Evolutionary conservation across 495 filamentous ascomycete genomes (phyloP).

Genomic region (Durotheca rogersii): DNA sequence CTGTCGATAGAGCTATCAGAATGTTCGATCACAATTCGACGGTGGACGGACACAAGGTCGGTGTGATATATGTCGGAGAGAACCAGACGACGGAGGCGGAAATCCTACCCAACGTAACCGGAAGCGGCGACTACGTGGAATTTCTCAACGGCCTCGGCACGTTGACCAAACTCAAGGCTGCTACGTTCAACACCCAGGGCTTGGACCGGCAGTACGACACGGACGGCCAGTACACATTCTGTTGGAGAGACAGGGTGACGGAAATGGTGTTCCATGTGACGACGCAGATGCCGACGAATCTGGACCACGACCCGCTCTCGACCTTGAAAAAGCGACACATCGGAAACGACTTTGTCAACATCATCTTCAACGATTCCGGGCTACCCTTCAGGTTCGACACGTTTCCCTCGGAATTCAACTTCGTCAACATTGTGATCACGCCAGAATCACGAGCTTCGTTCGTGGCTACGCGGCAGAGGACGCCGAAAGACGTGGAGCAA

Average conservation of each 20-base stretch:
- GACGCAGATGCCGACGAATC: conserved; percentile 93
- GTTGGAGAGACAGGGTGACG: conserved; percentile 91
- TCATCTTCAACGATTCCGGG: conserved; percentile 95
- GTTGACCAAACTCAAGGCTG: conserved; percentile 72
- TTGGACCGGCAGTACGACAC: conserved; percentile 71
- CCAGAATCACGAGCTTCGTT: conserved; percentile 72
- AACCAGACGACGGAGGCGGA: conserved; percentile 77
- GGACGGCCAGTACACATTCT: conserved; percentile 84
- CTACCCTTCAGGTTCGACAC: conserved; percentile 84
- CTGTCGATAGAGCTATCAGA: conserved; percentile 70
- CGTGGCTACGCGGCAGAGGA: conserved; percentile 49
- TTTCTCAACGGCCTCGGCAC: conserved; percentile 81
- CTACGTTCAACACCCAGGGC: conserved; percentile 90
- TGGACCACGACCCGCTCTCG: conserved; percentile 70
- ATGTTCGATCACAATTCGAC: conserved; percentile 85
- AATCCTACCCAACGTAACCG: conserved; percentile 80
- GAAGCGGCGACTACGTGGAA: conserved; percentile 79
- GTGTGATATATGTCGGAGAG: conserved; percentile 86
- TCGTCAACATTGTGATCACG: conserved; percentile 91
- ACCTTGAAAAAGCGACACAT: conserved; percentile 91
- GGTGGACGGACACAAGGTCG: conserved; percentile 93
- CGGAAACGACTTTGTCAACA: conserved; percentile 97
- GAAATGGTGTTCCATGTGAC: conserved; percentile 95
- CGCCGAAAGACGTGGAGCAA: conserved; percentile 38
- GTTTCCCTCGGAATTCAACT: conserved; percentile 91